Percentiles rank a stretch among this genome's conserved stretches.
These are phyloP conservation scores for Acidiella bohemica DNA, from an alignment of 495 filamentous ascomycete species.

Conservation along the genomic window DNA sequence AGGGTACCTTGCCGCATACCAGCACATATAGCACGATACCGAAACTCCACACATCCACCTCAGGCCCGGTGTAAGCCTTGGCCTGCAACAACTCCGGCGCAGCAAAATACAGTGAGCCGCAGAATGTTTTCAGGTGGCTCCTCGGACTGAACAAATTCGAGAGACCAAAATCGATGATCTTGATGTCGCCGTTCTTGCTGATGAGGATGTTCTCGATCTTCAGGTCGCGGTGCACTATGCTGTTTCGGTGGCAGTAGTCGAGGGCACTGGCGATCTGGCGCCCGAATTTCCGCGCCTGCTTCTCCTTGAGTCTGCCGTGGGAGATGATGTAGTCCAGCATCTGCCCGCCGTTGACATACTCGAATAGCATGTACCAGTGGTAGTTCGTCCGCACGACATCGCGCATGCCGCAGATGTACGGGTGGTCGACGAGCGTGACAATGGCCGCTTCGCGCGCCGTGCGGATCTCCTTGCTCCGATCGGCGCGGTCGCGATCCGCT, in stretches of 20 bases:
- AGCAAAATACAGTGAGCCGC: conserved; percentile 95
- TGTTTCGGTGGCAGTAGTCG: conserved; percentile 97
- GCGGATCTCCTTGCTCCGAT: conserved; percentile 91
- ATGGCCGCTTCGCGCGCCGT: conserved; percentile 95
- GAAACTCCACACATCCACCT: conserved; percentile 98
- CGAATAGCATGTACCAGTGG: conserved; percentile 99
- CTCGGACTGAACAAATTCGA: conserved; percentile 91
- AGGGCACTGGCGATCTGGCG: conserved; percentile 96
- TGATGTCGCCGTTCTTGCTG: conserved; percentile 98
- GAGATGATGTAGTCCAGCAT: conserved; percentile 99
- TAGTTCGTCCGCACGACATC: conserved; percentile 91
- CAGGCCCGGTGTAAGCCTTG: conserved; percentile 84
- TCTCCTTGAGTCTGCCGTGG: conserved; percentile 93
- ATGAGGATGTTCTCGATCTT: conserved; percentile 99
- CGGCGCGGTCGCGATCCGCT: conserved; percentile 72
- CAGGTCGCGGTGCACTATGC: conserved; percentile 92
- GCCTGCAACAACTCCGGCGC: conserved; percentile 91
- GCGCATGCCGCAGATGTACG: conserved; percentile 92
- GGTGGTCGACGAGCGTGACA: conserved; percentile 85
- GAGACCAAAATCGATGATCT: conserved; percentile 97
- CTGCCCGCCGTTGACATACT: conserved; percentile 97
- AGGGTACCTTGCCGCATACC: conserved; percentile 95
- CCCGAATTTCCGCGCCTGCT: conserved; percentile 94
- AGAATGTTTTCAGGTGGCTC: conserved; percentile 87
- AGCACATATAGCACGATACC: conserved; percentile 97